phyloP scores from a whole-genome alignment of 768 basidiomycete genomes.

The Mycena olivaceomarginata region DNA sequence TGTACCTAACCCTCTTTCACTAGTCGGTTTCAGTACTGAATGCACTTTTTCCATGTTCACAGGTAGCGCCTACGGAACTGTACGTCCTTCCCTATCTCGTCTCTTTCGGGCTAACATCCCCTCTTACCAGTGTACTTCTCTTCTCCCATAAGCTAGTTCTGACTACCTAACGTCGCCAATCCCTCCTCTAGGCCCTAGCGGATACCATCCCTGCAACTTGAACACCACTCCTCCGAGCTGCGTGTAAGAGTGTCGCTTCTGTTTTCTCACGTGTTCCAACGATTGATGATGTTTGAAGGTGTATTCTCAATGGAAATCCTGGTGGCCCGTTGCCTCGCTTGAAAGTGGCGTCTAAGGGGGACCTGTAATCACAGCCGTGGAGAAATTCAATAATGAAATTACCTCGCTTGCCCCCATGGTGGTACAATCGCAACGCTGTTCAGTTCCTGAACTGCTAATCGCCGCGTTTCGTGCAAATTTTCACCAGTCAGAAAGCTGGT shows the following conservation, averaged over 20 bases:
- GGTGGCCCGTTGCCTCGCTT: constrained; percentile 26
- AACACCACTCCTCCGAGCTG: constrained; percentile 25
- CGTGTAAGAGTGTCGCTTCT: constrained; percentile 15
- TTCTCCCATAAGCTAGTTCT: constrained; percentile 18
- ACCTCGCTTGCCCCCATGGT: not conserved
- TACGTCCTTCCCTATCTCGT: constrained; percentile 22
- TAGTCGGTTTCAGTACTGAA: constrained; percentile 19
- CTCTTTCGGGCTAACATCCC: constrained; percentile 15
- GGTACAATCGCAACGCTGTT: not conserved
- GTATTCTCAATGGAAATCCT: constrained; percentile 24
- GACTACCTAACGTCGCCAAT: constrained; percentile 13
- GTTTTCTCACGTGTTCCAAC: constrained; percentile 14
- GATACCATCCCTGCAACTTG: constrained; percentile 10
- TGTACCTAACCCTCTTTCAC: constrained; percentile 13
- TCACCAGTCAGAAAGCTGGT: too few species aligned
- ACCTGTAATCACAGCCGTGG: constrained; percentile 15
- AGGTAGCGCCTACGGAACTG: constrained; percentile 13
- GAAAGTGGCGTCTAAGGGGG: not conserved
- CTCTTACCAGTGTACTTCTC: constrained; percentile 18
- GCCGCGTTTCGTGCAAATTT: too few species aligned
- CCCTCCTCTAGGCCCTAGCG: constrained; percentile 11
- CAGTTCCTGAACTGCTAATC: not conserved
- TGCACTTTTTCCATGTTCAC: constrained; percentile 15
- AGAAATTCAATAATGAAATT: constrained; percentile 8
- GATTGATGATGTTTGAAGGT: constrained; percentile 17